Base-by-base conservation (phyloP, 2,329 filamentous ascomycete genomes). In the Aspergillus fijiensis region DNA sequence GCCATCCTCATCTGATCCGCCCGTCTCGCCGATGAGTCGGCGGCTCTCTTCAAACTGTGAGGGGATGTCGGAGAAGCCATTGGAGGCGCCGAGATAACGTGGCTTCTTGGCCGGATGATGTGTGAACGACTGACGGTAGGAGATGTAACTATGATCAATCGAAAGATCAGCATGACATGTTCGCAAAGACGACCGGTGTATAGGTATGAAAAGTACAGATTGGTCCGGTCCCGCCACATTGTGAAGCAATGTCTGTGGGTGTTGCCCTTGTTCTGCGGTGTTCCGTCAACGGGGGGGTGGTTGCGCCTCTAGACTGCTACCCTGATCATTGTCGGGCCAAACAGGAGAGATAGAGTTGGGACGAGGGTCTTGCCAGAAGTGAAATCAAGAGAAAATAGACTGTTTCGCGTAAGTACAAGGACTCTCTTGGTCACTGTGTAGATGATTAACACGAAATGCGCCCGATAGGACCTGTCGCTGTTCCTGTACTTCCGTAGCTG, bases 181-280 rank as follows among this genome's bases (percentile, higher is more conserved):
- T 2, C 33, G 49, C 14, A n/a, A 29, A 16, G 45, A 48, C 53
- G 27, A 27, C 42, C 39, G 49, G 55, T 48, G 53, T 59, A 21
- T 21, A 21, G 48, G 19, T 23, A 14, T 39, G 11, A 5, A 29
- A 23, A 16, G 31, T 87, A 97, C 92, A 99, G 90, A 77, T 98
- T 99, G 70, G 95, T 99, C 80, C 95, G 90, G 85, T 99, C 95
- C 83, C 95, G 92, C 93, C 93, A 99, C 92, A 96, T 96, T 81
- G 85, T 89, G 87, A 84, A 84, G 55, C 82, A 80, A 79, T 53
- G 50, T 54, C 62, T 25, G 35, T 42, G 54, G 60, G 52, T 49
- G 56, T 29, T 53, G 23, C 50, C 50, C 52, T 27, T 61, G 25
- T 55, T 61, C 57, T 51, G 49, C 60, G 58, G 59, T 59, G 21